Percentiles rank a stretch among this genome's conserved stretches.
These are phyloP conservation scores for Bromus sterilis DNA, from an alignment of 176 grass and related monocot species.

Conservation along the genomic window DNA sequence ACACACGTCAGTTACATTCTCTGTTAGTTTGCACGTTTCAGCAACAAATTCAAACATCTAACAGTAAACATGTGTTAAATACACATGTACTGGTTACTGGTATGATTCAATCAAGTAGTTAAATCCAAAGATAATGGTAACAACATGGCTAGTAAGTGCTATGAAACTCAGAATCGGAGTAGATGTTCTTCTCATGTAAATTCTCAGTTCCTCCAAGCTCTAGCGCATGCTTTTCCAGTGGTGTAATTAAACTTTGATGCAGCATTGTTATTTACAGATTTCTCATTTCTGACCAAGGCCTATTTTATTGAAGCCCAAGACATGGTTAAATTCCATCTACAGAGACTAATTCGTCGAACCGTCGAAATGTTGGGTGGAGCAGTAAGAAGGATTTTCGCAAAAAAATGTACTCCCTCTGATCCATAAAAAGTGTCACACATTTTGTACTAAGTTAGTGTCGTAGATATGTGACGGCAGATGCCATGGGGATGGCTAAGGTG, in stretches of 20 bases:
- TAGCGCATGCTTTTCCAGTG: not conserved
- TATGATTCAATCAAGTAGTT: not conserved
- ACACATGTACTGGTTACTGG: not conserved
- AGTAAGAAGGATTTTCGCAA: too few relatives aligned
- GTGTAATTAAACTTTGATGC: not conserved
- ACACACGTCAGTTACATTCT: too few relatives aligned
- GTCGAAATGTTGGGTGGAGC: not conserved
- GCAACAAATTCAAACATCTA: too few relatives aligned
- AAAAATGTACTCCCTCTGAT: too few relatives aligned
- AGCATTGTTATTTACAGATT: not conserved
- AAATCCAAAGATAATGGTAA: not conserved
- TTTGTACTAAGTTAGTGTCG: too few relatives aligned
- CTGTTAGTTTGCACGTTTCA: too few relatives aligned
- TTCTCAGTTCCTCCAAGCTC: not conserved
- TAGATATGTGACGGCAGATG: too few relatives aligned
- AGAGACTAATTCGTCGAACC: not conserved
- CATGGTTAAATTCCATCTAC: not conserved
- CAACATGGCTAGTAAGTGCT: not conserved
- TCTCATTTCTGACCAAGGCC: not conserved
- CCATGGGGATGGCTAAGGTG: too few relatives aligned
- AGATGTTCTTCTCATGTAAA: not conserved
- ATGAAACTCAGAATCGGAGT: not conserved
- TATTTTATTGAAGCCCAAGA: not conserved
- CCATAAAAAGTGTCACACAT: too few relatives aligned
- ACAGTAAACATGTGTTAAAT: not conserved